Base-by-base conservation (phyloP, 805 yeast species). In the Zygoascus biomembranicola region DNA sequence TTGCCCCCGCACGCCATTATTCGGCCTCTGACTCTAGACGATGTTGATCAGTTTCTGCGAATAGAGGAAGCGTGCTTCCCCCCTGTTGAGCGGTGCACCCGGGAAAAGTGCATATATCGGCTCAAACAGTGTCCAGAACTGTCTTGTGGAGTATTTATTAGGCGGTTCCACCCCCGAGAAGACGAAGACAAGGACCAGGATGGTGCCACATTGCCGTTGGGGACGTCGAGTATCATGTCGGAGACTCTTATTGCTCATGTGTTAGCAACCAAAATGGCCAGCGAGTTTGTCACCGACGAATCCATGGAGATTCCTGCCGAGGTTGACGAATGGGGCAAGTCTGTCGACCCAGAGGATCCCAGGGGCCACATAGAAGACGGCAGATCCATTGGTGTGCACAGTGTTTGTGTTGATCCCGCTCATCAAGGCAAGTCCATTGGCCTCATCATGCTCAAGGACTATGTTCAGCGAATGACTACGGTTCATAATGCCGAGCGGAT, bases 41-140 rank as follows among this genome's bases (percentile, higher is more conserved):
- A 92, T 67, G 64, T 82, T 14, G 81, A 78, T 32, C 81, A 80
- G 62, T 82, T 84, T 35, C 62, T 71, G 16, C 77, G 66, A 13
- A 74, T 90, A 43, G 98, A 92, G 67, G 66, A 67, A 5, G 66
- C 69, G 48, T 89, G 95, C 6, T 89, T 90, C 69, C 81, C 86
- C 1, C 81, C 79, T 37, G 65, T 69, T 13, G 95, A 89, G 70
- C 76, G 95, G 54, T 84, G 87, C 45, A 66, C 87, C 11, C 64
- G 63, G n/a, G 88, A 82, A 50, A 82, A 78, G 59, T 68, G 81
- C 52, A 72, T 70, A 58, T 92, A 87, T 72, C 77, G 97, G 61
- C 74, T 92, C 58, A 76, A 77, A 1, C 81, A 73, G 3, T 90
- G 97, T 66, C 98, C 98, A 9, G 99, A 92, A 67, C 77, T 92